phyloP scores from a whole-genome alignment of 345 rosid genomes.

The Moringa oleifera region DNA sequence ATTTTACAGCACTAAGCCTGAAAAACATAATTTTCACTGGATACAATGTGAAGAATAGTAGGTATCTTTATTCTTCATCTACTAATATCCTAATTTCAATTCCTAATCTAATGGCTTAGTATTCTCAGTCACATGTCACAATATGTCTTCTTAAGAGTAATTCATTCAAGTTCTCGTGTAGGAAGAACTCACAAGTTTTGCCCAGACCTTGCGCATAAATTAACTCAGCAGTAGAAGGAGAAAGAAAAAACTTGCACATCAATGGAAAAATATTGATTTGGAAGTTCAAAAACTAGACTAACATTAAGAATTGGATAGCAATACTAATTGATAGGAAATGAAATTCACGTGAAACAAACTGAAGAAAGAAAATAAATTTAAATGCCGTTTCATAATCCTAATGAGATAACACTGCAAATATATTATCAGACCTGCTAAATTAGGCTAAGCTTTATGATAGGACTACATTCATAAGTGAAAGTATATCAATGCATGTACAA shows the following conservation, averaged over 20 bases:
- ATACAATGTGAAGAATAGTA: background rate
- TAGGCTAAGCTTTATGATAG: background rate
- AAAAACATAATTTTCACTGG: too few relatives aligned
- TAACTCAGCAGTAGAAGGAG: background rate
- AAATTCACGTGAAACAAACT: background rate
- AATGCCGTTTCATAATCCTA: background rate
- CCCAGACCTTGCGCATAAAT: background rate
- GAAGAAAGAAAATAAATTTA: background rate
- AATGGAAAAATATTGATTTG: too few relatives aligned
- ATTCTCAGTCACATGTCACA: background rate
- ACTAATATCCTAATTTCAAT: background rate
- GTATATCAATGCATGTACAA: background rate
- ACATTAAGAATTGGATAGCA: background rate
- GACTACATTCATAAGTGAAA: background rate
- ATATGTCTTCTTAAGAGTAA: background rate
- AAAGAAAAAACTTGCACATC: too few relatives aligned
- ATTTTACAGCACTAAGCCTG: too few relatives aligned
- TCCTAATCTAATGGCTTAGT: background rate
- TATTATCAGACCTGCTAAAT: background rate
- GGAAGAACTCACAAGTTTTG: background rate
- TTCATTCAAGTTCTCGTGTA: background rate
- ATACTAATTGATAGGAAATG: background rate
- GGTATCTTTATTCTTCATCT: background rate
- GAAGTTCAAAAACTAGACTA: background rate
- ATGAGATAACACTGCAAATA: background rate